Conservation (phyloP, 768 basidiomycete genomes). For the Strobilomyces confusus region DNA sequence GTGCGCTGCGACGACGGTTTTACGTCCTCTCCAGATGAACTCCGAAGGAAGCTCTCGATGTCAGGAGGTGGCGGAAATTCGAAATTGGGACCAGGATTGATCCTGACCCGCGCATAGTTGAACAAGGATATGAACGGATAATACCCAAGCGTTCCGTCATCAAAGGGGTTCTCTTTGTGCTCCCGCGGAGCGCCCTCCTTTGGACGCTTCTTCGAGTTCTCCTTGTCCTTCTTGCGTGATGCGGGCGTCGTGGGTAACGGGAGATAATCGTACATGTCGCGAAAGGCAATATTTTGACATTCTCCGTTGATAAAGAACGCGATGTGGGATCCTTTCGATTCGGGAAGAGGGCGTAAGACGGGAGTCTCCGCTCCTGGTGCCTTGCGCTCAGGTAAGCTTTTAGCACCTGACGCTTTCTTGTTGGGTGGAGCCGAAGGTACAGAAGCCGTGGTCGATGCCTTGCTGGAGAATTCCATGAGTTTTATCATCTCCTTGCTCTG, state of each 20-base stretch:
- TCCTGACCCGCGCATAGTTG: slow-evolving; percentile 76
- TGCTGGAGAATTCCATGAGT: slow-evolving; percentile 75
- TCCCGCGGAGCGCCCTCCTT: slow-evolving; percentile 64
- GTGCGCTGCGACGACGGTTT: slow-evolving; percentile 34
- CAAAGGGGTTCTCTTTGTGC: slow-evolving; percentile 79
- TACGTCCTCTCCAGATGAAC: slow-evolving; percentile 31
- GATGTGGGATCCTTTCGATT: slow-evolving; percentile 65
- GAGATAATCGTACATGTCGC: slow-evolving; percentile 85
- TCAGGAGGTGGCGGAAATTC: slow-evolving; percentile 75
- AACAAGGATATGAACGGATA: slow-evolving; percentile 94
- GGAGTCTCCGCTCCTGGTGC: slow-evolving; percentile 30
- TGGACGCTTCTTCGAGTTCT: slow-evolving; percentile 49
- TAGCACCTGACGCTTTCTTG: slow-evolving; percentile 68
- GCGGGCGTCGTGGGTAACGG: slow-evolving; percentile 67
- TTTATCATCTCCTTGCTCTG: slow-evolving; percentile 89
- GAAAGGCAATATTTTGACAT: slow-evolving; percentile 78
- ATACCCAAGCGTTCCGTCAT: slow-evolving; percentile 94
- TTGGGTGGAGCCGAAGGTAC: slow-evolving; percentile 49
- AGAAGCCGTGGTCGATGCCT: slow-evolving; percentile 50
- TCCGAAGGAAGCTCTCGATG: slow-evolving; percentile 59
- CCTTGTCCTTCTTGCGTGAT: slow-evolving; percentile 57
- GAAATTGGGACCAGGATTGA: slow-evolving; percentile 91
- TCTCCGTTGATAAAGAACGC: slow-evolving; percentile 93
- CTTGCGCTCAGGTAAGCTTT: slow-evolving; percentile 60
- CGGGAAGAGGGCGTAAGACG: slow-evolving; percentile 62